Base-by-base conservation (phyloP, 73 alveolate genomes). In the Halteria grandinella region DNA sequence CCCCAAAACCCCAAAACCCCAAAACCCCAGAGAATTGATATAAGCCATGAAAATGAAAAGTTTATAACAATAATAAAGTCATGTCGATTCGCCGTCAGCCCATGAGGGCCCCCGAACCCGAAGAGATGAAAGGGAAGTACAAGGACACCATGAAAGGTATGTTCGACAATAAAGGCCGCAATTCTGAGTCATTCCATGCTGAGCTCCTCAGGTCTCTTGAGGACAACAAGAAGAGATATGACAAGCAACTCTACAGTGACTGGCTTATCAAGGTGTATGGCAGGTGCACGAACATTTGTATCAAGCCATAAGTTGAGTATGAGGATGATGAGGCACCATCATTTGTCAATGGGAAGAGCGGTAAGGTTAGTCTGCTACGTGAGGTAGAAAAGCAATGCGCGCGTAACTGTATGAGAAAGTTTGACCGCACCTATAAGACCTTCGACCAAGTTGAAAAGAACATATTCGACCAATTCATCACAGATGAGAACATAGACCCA, bases 61-160 rank as follows among this genome's bases (percentile, higher is more conserved):
- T n/a, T n/a, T n/a, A n/a, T n/a, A n/a, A n/a, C n/a, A n/a, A n/a
- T n/a, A n/a, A n/a, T n/a, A n/a, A n/a, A n/a, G n/a, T n/a, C n/a
- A n/a, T n/a, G n/a, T n/a, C n/a, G n/a, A n/a, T n/a, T n/a, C n/a
- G n/a, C n/a, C n/a, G n/a, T n/a, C n/a, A n/a, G n/a, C n/a, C n/a
- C n/a, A n/a, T n/a, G n/a, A n/a, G n/a, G n/a, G n/a, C n/a, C n/a
- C n/a, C n/a, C n/a, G n/a, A n/a, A n/a, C n/a, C n/a, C n/a, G n/a
- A n/a, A n/a, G n/a, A n/a, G n/a, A n/a, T n/a, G n/a, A n/a, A n/a
- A n/a, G 80, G 80, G 1, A 66, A 66, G 36, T 25, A 44, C 52
- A 66, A 32, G 33, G 80, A 66, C 8, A 66, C 80, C 14, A 66
- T 66, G 80, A 54, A 73, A 37, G 71, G 75, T 11, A 73, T 73